Evolutionary conservation across 306 rosid genomes (phyloP).

Genomic region (Trichosanthes cucumerina): DNA sequence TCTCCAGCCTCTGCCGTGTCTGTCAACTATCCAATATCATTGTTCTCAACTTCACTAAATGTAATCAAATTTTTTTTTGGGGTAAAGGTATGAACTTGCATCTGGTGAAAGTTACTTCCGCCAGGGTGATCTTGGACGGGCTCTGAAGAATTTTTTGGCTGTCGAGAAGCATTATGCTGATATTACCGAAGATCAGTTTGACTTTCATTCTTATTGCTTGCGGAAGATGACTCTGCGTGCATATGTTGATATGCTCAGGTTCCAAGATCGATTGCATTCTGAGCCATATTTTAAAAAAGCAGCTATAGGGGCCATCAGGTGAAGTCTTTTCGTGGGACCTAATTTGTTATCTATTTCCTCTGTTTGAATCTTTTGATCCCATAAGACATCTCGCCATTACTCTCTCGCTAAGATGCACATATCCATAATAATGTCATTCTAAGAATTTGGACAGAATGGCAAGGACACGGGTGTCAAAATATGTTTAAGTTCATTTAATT

Average conservation of each 20-base stretch:
- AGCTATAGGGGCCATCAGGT: slow-evolving; percentile 96
- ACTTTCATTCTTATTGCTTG: slow-evolving; percentile 95
- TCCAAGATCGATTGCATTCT: slow-evolving; percentile 93
- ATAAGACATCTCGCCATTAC: not conserved
- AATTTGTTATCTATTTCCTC: not conserved
- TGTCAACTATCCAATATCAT: not conserved
- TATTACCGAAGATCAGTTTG: slow-evolving; percentile 96
- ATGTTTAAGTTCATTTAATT: not conserved
- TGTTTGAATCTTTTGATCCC: not conserved
- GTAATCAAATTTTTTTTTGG: not conserved
- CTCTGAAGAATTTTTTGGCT: slow-evolving; percentile 76
- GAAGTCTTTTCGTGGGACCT: slow-evolving; percentile 13
- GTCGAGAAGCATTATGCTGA: slow-evolving; percentile 98
- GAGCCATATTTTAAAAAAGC: slow-evolving; percentile 92
- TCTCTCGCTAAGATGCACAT: not conserved
- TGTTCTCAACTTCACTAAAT: not conserved
- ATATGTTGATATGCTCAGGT: slow-evolving; percentile 93
- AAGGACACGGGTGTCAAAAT: not conserved
- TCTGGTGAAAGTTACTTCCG: slow-evolving; percentile 97
- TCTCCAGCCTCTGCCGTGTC: slow-evolving; percentile 13
- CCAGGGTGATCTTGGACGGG: slow-evolving; percentile 83
- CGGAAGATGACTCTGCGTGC: slow-evolving; percentile 97
- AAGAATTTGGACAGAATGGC: not conserved
- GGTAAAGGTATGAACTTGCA: slow-evolving; percentile 84
- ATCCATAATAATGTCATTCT: not conserved